phyloP scores from a whole-genome alignment of 345 rosid species.

The Anastatica hierochuntica region DNA sequence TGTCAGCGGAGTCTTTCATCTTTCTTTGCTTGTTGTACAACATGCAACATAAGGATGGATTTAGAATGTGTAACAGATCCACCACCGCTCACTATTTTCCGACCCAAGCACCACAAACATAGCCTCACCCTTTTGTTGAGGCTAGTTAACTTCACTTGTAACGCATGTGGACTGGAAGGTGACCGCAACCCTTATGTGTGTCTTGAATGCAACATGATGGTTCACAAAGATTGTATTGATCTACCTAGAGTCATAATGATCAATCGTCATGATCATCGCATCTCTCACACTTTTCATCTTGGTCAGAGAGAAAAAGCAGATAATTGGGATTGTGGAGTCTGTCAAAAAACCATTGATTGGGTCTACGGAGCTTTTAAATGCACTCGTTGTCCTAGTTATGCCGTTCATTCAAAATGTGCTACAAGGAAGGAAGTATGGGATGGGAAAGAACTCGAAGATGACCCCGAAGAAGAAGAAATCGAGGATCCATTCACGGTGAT shows the following conservation, averaged over 20 bases:
- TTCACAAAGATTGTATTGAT: background rate
- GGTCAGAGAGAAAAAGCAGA: background rate
- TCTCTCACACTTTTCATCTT: slow-evolving; percentile 11
- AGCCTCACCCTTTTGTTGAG: background rate
- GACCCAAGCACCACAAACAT: background rate
- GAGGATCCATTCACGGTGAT: background rate
- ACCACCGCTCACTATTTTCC: background rate
- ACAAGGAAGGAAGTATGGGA: background rate
- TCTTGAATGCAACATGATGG: background rate
- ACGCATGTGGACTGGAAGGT: background rate
- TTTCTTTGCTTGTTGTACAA: background rate
- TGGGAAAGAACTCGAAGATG: background rate
- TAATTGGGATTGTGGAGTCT: background rate
- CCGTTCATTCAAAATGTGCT: background rate
- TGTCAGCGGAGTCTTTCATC: background rate
- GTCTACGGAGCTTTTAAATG: slow-evolving; percentile 7
- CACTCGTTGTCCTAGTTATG: background rate
- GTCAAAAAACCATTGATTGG: background rate
- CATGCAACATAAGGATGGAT: background rate
- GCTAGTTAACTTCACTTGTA: background rate
- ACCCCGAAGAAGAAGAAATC: background rate
- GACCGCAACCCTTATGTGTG: background rate
- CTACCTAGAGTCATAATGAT: slow-evolving; percentile 10
- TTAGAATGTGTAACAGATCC: background rate
- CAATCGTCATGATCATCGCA: slow-evolving; percentile 13